Evolutionary conservation across 768 basidiomycete genomes (phyloP), one percentile per base, ranked within the genome.

Genomic region (Termitomyces sp.): DNA sequence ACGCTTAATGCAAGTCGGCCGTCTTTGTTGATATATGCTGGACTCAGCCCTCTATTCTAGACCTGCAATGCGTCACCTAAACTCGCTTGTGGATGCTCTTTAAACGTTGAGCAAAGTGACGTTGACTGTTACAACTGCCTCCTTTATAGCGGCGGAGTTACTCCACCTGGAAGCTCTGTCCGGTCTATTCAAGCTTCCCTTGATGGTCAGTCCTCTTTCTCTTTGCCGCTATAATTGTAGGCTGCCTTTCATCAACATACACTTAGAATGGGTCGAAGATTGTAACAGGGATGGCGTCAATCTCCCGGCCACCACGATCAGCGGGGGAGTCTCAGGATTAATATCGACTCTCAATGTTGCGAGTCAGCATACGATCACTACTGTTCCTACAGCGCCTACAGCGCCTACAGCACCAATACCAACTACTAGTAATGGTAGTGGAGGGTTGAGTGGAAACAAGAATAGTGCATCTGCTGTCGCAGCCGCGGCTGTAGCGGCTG

Each of bases 101-200:
- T 18, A 12, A 49, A 7, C 38, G 40, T 33, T 6, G 65, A 63
- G 24, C n/a, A 22, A 42, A 15, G 53, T 33, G 38, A 42, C 15
- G 59, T 57, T 11, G 59, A 53, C 38, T 66, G 65, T 33, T 13
- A 52, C 9, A 63, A 63, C 53, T 66, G 65, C 33, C 50, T 66
- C 24, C 35, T 63, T 13, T 35, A 18, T 50, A 11, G 42, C 38
- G 33, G 32, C 2, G 46, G 46, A 7, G 32, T 22, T 4, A 11
- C 32, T 13, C 55, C 59, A 18, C 9, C 57, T 15, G 20, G 20
- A 39, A 1, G 9, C 0, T 1, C 4, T 7, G 22, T 61, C 44
- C 16, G 55, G 13, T 4, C n/a, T 24, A 32, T 57, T 2, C 62
- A 66, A 32, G 32, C n/a, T n/a, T n/a, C n/a, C n/a, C n/a, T n/a